Conservation (phyloP, 495 filamentous ascomycete species). For the Lepidopterella palustris region DNA sequence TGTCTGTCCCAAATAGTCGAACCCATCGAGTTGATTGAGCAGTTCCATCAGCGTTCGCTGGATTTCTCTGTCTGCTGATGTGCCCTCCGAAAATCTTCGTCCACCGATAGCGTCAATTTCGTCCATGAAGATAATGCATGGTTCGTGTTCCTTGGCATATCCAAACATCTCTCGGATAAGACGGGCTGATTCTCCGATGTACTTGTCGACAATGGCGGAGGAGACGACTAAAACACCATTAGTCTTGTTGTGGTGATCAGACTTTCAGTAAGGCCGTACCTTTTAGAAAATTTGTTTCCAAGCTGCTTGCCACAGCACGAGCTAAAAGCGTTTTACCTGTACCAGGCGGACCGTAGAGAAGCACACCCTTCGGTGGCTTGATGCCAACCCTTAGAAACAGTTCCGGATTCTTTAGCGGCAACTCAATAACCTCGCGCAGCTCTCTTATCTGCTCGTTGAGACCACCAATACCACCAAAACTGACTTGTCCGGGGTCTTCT, state of each 20-base stretch:
- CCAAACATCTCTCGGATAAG: conserved; percentile 99
- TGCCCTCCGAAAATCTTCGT: conserved; percentile 95
- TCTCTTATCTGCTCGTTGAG: conserved; percentile 99
- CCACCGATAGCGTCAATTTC: conserved; percentile 99
- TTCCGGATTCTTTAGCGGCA: conserved; percentile 97
- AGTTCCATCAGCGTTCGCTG: conserved; percentile 99
- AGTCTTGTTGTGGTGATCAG: not conserved
- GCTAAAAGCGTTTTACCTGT: conserved; percentile 97
- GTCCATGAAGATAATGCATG: conserved; percentile 99
- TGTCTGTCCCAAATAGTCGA: conserved; percentile 98
- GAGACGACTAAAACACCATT: conserved; percentile 67
- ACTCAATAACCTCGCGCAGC: conserved; percentile 93
- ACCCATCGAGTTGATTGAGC: conserved; percentile 97
- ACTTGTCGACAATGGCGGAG: conserved; percentile 99
- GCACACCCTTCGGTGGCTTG: conserved; percentile 96
- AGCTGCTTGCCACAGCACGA: conserved; percentile 88
- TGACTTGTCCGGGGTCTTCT: conserved; percentile 95
- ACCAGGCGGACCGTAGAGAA: conserved; percentile 95
- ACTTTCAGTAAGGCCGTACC: conserved; percentile 45
- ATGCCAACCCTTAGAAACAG: conserved; percentile 96
- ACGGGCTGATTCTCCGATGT: conserved; percentile 96
- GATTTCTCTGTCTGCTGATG: conserved; percentile 96
- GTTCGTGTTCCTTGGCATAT: conserved; percentile 98
- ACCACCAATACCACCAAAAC: conserved; percentile 97
- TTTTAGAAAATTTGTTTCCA: conserved; percentile 98